Conservation (phyloP, 2,329 filamentous ascomycete genomes). For the Trichoderma sp. region DNA sequence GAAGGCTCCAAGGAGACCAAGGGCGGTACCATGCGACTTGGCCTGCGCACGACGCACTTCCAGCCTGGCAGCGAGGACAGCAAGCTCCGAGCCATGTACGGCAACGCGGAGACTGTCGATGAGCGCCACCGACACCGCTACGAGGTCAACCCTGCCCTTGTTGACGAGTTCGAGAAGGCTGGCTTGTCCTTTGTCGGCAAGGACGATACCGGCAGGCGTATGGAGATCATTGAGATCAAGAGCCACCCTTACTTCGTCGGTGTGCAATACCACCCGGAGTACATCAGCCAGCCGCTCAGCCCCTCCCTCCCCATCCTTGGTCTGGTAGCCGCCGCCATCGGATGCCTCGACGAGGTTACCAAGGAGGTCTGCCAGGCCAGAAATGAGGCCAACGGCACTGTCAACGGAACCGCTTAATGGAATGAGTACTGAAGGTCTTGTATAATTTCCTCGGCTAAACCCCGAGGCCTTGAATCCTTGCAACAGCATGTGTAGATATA, state of each 20-base stretch:
- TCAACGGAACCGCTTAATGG: slow-evolving; percentile 5
- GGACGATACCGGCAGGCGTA: slow-evolving; percentile 72
- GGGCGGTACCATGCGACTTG: slow-evolving; percentile 85
- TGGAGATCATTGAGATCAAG: slow-evolving; percentile 80
- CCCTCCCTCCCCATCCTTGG: slow-evolving; percentile 59
- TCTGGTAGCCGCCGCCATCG: slow-evolving; percentile 75
- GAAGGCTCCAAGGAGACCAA: slow-evolving; percentile 51
- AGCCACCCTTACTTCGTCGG: slow-evolving; percentile 79
- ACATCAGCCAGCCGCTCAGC: slow-evolving; percentile 51
- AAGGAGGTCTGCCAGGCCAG: slow-evolving; percentile 9
- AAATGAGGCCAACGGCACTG: not conserved
- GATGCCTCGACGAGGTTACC: slow-evolving; percentile 52
- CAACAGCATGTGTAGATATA: slow-evolving; percentile 1
- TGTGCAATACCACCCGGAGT: slow-evolving; percentile 86
- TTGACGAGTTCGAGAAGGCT: slow-evolving; percentile 63
- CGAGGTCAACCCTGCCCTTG: slow-evolving; percentile 80
- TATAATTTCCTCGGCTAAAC: not conserved
- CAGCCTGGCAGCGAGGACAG: slow-evolving; percentile 75
- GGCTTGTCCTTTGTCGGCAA: slow-evolving; percentile 77
- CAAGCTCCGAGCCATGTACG: slow-evolving; percentile 73
- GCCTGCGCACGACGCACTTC: slow-evolving; percentile 71
- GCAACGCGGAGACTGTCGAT: slow-evolving; percentile 50
- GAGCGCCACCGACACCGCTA: slow-evolving; percentile 89
- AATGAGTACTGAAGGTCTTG: not conserved
- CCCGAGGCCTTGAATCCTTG: not conserved